phyloP scores from a whole-genome alignment of 345 rosid species.

The Litchi chinensis region DNA sequence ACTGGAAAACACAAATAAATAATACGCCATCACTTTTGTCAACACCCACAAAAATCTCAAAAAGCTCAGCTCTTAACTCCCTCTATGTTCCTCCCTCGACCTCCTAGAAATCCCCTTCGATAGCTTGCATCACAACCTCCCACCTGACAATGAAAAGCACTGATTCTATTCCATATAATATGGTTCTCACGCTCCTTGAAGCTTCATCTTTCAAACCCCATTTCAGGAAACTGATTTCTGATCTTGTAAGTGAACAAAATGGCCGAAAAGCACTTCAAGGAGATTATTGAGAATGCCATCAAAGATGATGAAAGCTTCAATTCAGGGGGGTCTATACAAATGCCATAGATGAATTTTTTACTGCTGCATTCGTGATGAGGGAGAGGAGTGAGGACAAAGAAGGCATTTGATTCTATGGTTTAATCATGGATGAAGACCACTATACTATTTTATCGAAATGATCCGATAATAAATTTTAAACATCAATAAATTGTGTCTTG shows the following conservation, averaged over 20 bases:
- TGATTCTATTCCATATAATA: slow-evolving; percentile 40
- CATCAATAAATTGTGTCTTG: no score
- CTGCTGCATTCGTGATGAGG: slow-evolving; percentile 20
- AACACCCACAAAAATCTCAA: slow-evolving; percentile 44
- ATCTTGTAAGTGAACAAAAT: slow-evolving; percentile 12
- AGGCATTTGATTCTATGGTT: no score
- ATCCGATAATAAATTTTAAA: no score
- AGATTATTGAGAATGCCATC: slow-evolving; percentile 15
- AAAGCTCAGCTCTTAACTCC: slow-evolving; percentile 37
- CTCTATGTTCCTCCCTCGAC: slow-evolving; percentile 37
- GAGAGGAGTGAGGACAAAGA: background rate
- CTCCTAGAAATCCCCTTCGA: slow-evolving; percentile 45
- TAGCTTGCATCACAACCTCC: slow-evolving; percentile 45
- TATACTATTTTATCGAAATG: no score
- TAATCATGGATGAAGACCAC: no score
- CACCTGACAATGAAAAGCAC: slow-evolving; percentile 46
- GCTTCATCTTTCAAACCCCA: slow-evolving; percentile 40
- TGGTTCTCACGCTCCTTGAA: slow-evolving; percentile 32
- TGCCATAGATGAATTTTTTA: slow-evolving; percentile 37
- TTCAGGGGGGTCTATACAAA: slow-evolving; percentile 26
- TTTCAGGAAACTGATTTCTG: slow-evolving; percentile 32
- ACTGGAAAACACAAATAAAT: slow-evolving; percentile 23
- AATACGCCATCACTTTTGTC: slow-evolving; percentile 31
- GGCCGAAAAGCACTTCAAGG: slow-evolving; percentile 25
- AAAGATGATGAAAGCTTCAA: slow-evolving; percentile 18